These are phyloP conservation scores for Verticillium albo-atrum DNA, from an alignment of 2,329 filamentous ascomycete genomes.

Conservation along the genomic window DNA sequence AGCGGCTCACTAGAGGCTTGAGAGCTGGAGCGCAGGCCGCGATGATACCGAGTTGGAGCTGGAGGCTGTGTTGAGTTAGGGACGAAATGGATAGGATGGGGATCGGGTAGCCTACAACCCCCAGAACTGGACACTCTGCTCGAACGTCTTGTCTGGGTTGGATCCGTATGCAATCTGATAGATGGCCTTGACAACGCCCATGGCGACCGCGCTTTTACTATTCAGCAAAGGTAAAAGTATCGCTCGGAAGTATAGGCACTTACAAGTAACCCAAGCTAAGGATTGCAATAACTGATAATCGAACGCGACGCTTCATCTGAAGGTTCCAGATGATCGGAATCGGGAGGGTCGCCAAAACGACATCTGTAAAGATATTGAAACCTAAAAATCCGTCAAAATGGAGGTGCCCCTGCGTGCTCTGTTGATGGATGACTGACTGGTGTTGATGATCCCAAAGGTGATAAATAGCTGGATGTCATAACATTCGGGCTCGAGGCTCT, in stretches of 20 bases:
- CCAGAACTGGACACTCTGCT: not conserved
- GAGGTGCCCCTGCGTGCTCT: not conserved
- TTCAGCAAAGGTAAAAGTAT: accelerated
- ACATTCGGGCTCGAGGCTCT: slow-evolving; percentile 3
- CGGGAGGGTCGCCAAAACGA: slow-evolving; percentile 36
- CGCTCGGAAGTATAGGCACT: slow-evolving; percentile 2
- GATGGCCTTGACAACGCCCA: slow-evolving; percentile 34
- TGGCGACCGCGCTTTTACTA: slow-evolving; percentile 26
- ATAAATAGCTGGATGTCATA: slow-evolving; percentile 4
- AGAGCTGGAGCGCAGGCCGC: slow-evolving; percentile 20
- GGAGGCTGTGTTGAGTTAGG: slow-evolving; percentile 11
- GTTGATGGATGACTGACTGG: not conserved
- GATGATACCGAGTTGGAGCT: slow-evolving; percentile 21
- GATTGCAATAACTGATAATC: slow-evolving; percentile 33
- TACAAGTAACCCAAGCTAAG: slow-evolving; percentile 37
- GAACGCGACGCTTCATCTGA: slow-evolving; percentile 31
- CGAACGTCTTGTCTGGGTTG: slow-evolving; percentile 5
- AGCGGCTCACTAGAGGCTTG: slow-evolving; percentile 16
- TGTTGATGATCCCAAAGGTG: slow-evolving; percentile 1
- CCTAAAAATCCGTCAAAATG: slow-evolving; percentile 4
- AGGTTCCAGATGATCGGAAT: slow-evolving; percentile 35
- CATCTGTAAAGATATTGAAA: slow-evolving; percentile 38
- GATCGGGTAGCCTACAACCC: not conserved
- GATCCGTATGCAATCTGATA: slow-evolving; percentile 27
- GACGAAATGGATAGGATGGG: not conserved